Percentiles rank a stretch among this genome's conserved stretches.
phyloP scores from a whole-genome alignment of 371 early-diverging fungal genomes.

The Dinochytrium kinnereticum region DNA sequence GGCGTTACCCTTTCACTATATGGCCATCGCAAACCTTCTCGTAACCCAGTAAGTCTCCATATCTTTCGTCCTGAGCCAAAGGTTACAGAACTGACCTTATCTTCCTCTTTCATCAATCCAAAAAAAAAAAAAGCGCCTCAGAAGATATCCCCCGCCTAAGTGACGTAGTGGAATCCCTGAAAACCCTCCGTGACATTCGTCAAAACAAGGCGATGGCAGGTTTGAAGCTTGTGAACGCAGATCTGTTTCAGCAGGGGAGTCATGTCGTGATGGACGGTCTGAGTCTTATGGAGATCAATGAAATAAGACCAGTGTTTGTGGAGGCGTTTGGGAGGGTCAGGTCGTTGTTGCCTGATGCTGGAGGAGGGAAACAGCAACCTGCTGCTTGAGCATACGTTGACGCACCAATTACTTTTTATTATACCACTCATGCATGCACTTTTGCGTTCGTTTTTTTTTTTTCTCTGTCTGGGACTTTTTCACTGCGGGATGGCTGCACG shows the following conservation, averaged over 20 bases:
- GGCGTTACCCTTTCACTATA: slow-evolving; percentile 76
- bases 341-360: slow-evolving; percentile 9
- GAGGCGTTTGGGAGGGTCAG: slow-evolving; percentile 64
- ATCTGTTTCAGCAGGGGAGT: slow-evolving; percentile 25
- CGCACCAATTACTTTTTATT: background rate
- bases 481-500: too few relatives aligned
- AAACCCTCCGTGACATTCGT: slow-evolving; percentile 85
- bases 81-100: slow-evolving; percentile 4
- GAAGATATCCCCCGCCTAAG: slow-evolving; percentile 83
- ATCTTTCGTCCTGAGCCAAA: background rate
- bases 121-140: slow-evolving; percentile 70
- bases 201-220: slow-evolving; percentile 71
- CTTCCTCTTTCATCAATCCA: too few relatives aligned
- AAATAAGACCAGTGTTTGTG: slow-evolving; percentile 84
- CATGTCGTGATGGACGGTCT: slow-evolving; percentile 72
- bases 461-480: too few relatives aligned
- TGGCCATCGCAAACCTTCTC: slow-evolving; percentile 80
- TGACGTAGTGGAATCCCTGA: slow-evolving; percentile 70
- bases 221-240: slow-evolving; percentile 19
- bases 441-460: too few relatives aligned
- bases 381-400: background rate
- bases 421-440: too few relatives aligned
- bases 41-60: slow-evolving; percentile 64
- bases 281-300: slow-evolving; percentile 85
- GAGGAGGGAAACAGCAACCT: background rate